Evolutionary conservation across 768 basidiomycete species (phyloP), one percentile per base, ranked within the genome.

Genomic region (Rhodotorula paludigena): DNA sequence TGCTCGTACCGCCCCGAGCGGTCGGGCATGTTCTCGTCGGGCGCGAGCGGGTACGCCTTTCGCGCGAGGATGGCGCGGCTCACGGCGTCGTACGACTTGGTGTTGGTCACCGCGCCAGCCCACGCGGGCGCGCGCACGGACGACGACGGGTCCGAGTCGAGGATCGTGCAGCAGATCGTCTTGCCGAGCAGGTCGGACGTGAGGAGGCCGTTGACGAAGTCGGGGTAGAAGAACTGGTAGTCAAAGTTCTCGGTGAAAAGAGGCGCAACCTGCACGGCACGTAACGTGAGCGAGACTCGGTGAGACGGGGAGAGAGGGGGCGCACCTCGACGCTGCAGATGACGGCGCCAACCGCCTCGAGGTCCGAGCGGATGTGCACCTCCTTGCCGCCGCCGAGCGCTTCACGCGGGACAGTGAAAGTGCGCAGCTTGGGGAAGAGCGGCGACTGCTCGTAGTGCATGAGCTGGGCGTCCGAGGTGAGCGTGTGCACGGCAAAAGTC

Each of bases 211-310:
- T 90, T 89, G 23, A 97, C 89, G 75, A 99, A 96, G 79, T 98
- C 92, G 72, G 85, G 82, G 64, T 92, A 86, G 67, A 98, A 84
- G 79, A 93, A 91, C 21, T 86, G 85, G 76, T 93, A 97, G 80
- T 98, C 96, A 76, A 99, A 99, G 80, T 98, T 98, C 80, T 98
- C 96, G 77, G 93, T 92, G 80, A 98, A 99, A 9, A 97, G 78
- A 2, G 93, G 93, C 2, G 92, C 92, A 44, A 98, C 89, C 89
- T 96, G 74, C 51, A 66, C n/a, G 60, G 61, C 20, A 52, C 30
- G 2, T 32, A 11, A 1, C 2, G 45, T 44, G 39, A 47, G 32
- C 1, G 30, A 18, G 48, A 45, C 10, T 39, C 58, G 6, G 72
- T 8, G 74, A 66, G 28, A n/a, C n/a, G n/a, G n/a, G 35, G 52